These are phyloP conservation scores for Lecanicillium sp. DNA, from an alignment of 2,329 filamentous ascomycete genomes.

Conservation along the genomic window DNA sequence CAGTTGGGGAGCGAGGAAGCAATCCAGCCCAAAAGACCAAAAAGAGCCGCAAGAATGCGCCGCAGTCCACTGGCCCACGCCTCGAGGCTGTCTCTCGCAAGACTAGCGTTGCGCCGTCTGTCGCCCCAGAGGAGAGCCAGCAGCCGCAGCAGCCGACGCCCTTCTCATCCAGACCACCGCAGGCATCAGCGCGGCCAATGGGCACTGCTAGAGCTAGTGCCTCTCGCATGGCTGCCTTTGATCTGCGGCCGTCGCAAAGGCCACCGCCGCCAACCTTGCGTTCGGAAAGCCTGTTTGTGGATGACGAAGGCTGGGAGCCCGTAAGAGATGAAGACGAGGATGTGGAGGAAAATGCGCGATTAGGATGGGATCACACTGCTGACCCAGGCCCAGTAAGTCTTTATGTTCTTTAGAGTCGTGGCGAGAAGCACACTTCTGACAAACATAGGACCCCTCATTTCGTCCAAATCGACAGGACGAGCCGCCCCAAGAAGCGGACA, in stretches of 20 bases:
- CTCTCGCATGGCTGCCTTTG: conserved; percentile 28
- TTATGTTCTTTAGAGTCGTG: not conserved
- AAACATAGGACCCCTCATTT: conserved; percentile 33
- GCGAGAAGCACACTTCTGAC: conserved; percentile 19
- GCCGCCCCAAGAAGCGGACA: conserved; percentile 9
- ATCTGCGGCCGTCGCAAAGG: conserved; percentile 45
- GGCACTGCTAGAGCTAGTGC: conserved; percentile 26
- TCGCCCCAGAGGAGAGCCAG: conserved; percentile 14
- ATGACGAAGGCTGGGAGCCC: conserved; percentile 71
- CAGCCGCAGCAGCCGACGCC: conserved; percentile 12
- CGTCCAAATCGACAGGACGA: conserved; percentile 16
- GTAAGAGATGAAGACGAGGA: conserved; percentile 52
- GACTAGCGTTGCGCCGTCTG: conserved; percentile 30
- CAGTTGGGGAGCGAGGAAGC: conserved; percentile 57
- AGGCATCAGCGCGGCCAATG: conserved; percentile 24
- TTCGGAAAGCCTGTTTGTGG: conserved; percentile 66
- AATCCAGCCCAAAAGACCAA: conserved; percentile 40
- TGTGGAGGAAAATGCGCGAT: conserved; percentile 56
- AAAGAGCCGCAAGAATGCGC: conserved; percentile 33
- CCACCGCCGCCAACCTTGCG: conserved; percentile 50
- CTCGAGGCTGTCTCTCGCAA: conserved; percentile 42
- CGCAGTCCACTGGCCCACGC: conserved; percentile 26
- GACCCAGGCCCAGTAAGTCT: conserved; percentile 51
- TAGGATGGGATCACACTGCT: conserved; percentile 68
- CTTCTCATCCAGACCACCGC: conserved; percentile 17